Base-by-base conservation (phyloP, 139 green algal genomes). In the Chlamydomonas sp. region DNA sequence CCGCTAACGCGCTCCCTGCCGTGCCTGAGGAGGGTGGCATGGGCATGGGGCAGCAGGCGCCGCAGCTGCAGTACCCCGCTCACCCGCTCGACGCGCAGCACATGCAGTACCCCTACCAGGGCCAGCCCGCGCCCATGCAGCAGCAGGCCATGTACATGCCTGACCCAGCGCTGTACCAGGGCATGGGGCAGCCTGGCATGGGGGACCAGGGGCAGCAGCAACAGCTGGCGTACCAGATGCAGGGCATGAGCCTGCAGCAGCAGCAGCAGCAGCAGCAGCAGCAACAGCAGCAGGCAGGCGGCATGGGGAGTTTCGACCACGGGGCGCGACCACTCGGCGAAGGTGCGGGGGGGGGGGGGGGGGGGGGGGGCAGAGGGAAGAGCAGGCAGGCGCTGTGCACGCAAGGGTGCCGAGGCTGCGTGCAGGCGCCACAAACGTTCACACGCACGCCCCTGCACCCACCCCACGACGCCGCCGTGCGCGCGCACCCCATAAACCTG, bases 161-260 rank as follows among this genome's bases (percentile, higher is more conserved):
- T 29, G n/a, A 29, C 4, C 58, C 5, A 28, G 58, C n/a, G 58
- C 58, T 28, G 22, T 37, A 10, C 38, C 3, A 13, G 48, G 37
- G 31, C 35, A 58, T n/a, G 33, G 34, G 47, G 59, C 36, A 48
- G 57, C 58, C 29, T 20, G 5, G 35, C 22, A 29, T 43, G 54
- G 1, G 26, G 8, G 54, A 70, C 36, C 63, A 78, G 35, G 24
- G 43, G 33, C 62, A 59, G 26, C 69, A 69, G 48, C 65, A 73
- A 28, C 59, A 62, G 70, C 24, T n/a, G 31, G 29, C 57, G 37
- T 29, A 50, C 64, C 50, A 76, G 36, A 29, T 30, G 6, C 62
- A 69, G 54, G 54, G 61, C 49, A 26, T 49, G 39, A 26, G 20
- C 3, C 28, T 65, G 29, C 58, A 35, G 61, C 48, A 47, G 71